Base-by-base conservation (phyloP, 2,329 filamentous ascomycete species). In the Colletotrichum horii region DNA sequence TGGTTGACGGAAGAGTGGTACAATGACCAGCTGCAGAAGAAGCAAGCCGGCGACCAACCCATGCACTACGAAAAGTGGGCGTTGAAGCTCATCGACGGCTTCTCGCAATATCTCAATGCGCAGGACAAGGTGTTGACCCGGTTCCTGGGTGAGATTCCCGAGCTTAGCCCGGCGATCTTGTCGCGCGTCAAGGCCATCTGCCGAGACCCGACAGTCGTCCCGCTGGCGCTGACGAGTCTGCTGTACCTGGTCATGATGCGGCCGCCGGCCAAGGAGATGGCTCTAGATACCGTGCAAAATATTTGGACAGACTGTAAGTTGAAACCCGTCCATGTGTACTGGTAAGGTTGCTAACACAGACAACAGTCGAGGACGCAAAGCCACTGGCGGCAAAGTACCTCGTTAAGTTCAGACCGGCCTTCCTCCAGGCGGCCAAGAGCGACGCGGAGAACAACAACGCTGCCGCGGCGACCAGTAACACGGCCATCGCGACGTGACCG, bases 1-100 rank as follows among this genome's bases (percentile, higher is more conserved):
- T 99, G 97, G 97, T 89, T 99, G 19, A 98, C 94, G 80, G 97
- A 99, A 83, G 97, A 99, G 85, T 99, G 97, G 96, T 98, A 98
- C 84, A 97, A 96, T 80, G 96, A 98, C 83, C 92, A 84, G 83
- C 85, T 87, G 78, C 85, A 83, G 76, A 86, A 81, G 73, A 87
- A 83, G 70, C 81, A 82, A n/a, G 84, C 83, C 38, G 82, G 83
- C 14, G 87, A 89, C 55, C 88, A 89, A 9, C 88, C 90, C 4
- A 81, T 90, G 38, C 91, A 97, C 83, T 98, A 98, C 83, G 92
- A 95, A 75, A 92, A 92, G 81, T 97, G 94, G 90, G 92, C 93
- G 4, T 85, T 96, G 76, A 93, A 93, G 75, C 89, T 98, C n/a
- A 89, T 99, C 22, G 96, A 98, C 81, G 94, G 94, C 3, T 95